Conservation (phyloP, 495 filamentous ascomycete genomes). For the Amorphotheca resinae region DNA sequence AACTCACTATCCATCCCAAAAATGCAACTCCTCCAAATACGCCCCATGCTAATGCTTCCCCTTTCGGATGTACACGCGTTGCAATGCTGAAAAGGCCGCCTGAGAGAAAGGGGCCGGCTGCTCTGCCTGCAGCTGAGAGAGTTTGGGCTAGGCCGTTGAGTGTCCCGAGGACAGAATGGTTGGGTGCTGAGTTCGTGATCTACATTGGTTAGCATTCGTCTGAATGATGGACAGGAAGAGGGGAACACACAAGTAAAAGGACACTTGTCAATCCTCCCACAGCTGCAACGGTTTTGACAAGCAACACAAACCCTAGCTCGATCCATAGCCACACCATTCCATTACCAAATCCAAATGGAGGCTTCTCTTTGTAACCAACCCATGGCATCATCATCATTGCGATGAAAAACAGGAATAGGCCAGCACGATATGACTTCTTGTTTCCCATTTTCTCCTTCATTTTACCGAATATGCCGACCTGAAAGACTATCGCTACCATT, state of each 20-base stretch:
- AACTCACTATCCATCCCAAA: slow-evolving; percentile 53
- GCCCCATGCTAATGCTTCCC: slow-evolving; percentile 62
- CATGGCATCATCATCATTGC: slow-evolving; percentile 84
- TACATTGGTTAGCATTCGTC: slow-evolving; percentile 23
- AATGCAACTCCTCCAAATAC: slow-evolving; percentile 56
- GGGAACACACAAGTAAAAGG: slow-evolving; percentile 54
- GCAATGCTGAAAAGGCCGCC: slow-evolving; percentile 71
- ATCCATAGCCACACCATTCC: slow-evolving; percentile 54
- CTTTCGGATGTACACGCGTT: slow-evolving; percentile 55
- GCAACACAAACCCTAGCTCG: slow-evolving; percentile 65
- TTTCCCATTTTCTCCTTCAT: slow-evolving; percentile 78
- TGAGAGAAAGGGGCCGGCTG: slow-evolving; percentile 77
- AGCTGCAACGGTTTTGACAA: slow-evolving; percentile 79
- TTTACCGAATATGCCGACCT: slow-evolving; percentile 68
- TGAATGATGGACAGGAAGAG: slow-evolving; percentile 1
- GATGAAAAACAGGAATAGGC: slow-evolving; percentile 69
- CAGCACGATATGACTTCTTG: slow-evolving; percentile 63
- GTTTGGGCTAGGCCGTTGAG: slow-evolving; percentile 93
- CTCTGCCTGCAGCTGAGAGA: slow-evolving; percentile 79
- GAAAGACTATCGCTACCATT: slow-evolving; percentile 73
- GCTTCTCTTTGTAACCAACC: slow-evolving; percentile 59
- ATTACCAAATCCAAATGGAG: slow-evolving; percentile 32
- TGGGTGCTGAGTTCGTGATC: slow-evolving; percentile 89
- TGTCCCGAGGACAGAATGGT: slow-evolving; percentile 74
- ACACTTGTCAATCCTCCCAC: slow-evolving; percentile 84